Percentiles rank a stretch among this genome's conserved stretches.
Conservation (phyloP, 208 protist species). For the Acanthamoeba rhysodes region DNA sequence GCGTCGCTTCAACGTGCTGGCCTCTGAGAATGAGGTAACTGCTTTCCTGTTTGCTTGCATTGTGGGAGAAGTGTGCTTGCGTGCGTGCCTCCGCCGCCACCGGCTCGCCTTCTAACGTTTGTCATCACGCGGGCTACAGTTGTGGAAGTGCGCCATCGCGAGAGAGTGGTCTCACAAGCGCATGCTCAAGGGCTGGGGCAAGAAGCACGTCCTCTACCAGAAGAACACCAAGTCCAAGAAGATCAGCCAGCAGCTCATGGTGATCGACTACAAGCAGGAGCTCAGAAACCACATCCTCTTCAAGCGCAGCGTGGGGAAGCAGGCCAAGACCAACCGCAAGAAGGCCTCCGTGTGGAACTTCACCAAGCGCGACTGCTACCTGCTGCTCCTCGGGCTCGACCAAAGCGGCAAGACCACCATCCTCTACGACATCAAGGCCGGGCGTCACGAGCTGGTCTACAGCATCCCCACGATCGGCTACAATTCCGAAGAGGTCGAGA, state of each 20-base stretch:
- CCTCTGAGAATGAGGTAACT: conserved; percentile 47
- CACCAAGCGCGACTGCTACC: conserved; percentile 42
- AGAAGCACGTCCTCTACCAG: conserved; percentile 55
- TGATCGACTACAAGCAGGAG: conserved; percentile 63
- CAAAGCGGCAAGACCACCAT: conserved; percentile 63
- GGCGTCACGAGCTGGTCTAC: conserved; percentile 38
- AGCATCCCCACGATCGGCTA: conserved; percentile 59
- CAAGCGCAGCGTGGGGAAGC: conserved; percentile 39
- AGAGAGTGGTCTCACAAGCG: conserved; percentile 51
- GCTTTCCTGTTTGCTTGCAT: not conserved
- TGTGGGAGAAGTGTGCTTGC: no score
- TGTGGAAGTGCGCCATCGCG: conserved; percentile 19
- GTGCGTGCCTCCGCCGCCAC: not conserved
- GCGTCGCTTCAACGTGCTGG: conserved; percentile 23
- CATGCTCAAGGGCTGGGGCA: conserved; percentile 65
- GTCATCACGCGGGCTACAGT: not conserved
- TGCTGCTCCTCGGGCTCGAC: conserved; percentile 47
- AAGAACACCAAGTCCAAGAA: conserved; percentile 67
- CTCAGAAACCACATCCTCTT: conserved; percentile 58
- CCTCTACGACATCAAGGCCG: conserved; percentile 69
- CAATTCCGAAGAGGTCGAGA: conserved; percentile 38
- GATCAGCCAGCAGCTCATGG: conserved; percentile 65
- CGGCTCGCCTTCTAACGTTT: not conserved
- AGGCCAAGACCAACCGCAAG: conserved; percentile 66
- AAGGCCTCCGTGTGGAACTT: conserved; percentile 67